Conservation (phyloP, 2,329 filamentous ascomycete genomes). For the Paramyrothecium roridum region DNA sequence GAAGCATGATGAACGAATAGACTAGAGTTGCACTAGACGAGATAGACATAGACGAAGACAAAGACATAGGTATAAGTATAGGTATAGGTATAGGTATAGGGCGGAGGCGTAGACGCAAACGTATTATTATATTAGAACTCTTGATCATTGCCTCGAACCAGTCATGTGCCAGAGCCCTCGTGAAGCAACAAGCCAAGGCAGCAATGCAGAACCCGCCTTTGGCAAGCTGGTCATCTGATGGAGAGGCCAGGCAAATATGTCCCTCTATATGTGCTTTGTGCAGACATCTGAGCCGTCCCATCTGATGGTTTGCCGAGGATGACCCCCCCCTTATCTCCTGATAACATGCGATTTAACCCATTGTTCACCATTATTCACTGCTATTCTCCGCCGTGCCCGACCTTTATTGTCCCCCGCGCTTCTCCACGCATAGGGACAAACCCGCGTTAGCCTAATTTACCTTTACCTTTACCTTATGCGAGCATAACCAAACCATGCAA, state of each 20-base stretch:
- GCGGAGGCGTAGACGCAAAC: too few relatives aligned
- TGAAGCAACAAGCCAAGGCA: not conserved
- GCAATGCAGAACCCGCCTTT: not conserved
- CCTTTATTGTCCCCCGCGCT: not conserved
- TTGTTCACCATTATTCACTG: not conserved
- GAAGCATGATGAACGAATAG: not conserved
- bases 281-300: not conserved
- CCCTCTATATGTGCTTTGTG: too few relatives aligned
- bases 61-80: too few relatives aligned
- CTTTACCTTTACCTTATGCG: too few relatives aligned
- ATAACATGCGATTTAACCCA: not conserved
- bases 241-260: not conserved
- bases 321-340: not conserved
- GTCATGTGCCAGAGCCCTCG: not conserved
- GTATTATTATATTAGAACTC: not conserved
- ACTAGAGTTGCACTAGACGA: not conserved
- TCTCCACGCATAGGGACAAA: not conserved
- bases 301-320: not conserved
- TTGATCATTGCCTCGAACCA: not conserved
- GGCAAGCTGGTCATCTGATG: not conserved
- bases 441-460: not conserved
- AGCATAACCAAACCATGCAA: too few relatives aligned
- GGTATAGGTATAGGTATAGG: too few relatives aligned
- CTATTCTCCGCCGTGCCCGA: too few relatives aligned
- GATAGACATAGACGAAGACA: not conserved